Percentiles rank a stretch among this genome's conserved stretches.
Evolutionary conservation across 257 asterid genomes (phyloP).

Genomic region (Orobanche coerulescens): DNA sequence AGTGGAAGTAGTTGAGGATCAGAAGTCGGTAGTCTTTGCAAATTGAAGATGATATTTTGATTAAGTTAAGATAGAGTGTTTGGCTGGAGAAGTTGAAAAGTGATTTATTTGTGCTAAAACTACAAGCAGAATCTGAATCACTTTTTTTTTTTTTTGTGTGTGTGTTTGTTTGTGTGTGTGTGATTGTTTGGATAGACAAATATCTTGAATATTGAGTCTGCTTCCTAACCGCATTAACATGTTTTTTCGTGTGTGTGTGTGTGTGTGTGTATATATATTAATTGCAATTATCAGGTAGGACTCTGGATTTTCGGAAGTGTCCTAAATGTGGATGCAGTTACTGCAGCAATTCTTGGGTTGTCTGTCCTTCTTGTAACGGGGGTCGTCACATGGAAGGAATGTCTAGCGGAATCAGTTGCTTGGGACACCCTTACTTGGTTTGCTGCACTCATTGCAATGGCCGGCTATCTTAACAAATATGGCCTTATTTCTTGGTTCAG

Average conservation of each 20-base stretch:
- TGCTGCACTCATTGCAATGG: conserved; percentile 99
- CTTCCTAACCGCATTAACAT: not conserved
- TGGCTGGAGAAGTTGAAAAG: too few species aligned
- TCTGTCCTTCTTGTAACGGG: conserved; percentile 84
- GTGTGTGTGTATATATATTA: too few species aligned
- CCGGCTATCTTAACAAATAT: conserved; percentile 90
- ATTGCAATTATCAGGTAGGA: conserved; percentile 56
- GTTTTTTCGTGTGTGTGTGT: not conserved
- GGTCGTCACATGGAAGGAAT: conserved; percentile 97
- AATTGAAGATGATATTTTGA: too few species aligned
- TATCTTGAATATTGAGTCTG: not conserved
- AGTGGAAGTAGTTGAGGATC: too few species aligned
- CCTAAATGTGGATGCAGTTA: conserved; percentile 83
- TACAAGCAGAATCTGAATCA: too few species aligned
- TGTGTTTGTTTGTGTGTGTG: too few species aligned
- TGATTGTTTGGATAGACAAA: not conserved
- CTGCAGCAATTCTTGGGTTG: conserved; percentile 93
- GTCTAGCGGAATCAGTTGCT: conserved; percentile 94
- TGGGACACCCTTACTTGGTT: conserved; percentile 99
- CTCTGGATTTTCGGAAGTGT: conserved; percentile 84
- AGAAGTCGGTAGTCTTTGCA: too few species aligned
- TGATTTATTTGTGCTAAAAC: too few species aligned
- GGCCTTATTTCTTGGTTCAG: conserved; percentile 99
- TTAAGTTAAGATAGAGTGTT: too few species aligned
- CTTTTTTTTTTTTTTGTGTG: not conserved